These are phyloP conservation scores for Elaeagnus macrophylla DNA, from an alignment of 306 rosid species.

Conservation along the genomic window DNA sequence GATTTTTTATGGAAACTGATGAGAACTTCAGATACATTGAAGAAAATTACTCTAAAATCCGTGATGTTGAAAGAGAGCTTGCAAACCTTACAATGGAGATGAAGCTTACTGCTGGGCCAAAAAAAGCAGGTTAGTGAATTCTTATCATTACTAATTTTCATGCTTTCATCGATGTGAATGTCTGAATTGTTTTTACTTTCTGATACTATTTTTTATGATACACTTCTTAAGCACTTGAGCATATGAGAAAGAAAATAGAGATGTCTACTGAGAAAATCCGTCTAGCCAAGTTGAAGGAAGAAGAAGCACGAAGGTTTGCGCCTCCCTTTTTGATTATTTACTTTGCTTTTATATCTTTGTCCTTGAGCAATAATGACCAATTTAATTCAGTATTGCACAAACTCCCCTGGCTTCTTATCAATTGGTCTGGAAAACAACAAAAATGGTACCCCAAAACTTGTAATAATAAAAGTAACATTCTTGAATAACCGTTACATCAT, in stretches of 20 bases:
- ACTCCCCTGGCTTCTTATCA: neutral
- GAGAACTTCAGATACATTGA: constrained; percentile 52
- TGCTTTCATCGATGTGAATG: constrained; percentile 15
- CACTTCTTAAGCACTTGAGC: constrained; percentile 69
- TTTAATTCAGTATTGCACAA: neutral
- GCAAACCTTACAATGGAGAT: constrained; percentile 69
- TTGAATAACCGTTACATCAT: no score
- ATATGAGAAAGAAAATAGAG: constrained; percentile 85
- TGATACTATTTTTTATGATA: constrained; percentile 16
- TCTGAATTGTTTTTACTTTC: constrained; percentile 21
- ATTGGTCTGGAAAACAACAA: no score
- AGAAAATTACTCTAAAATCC: constrained; percentile 87
- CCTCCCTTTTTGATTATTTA: constrained; percentile 8
- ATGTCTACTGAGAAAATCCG: constrained; percentile 60
- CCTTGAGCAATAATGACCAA: neutral
- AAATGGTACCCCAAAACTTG: no score
- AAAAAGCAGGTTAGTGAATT: constrained; percentile 69
- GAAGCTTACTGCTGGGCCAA: constrained; percentile 93
- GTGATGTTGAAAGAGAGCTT: constrained; percentile 84
- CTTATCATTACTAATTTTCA: constrained; percentile 18
- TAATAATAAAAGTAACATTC: no score
- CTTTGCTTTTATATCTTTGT: neutral
- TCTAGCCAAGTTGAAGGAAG: constrained; percentile 74
- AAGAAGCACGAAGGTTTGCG: constrained; percentile 59
- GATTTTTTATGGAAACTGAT: neutral